Evolutionary conservation across 1,139 yeast genomes (phyloP), one percentile per base, ranked within the genome.

Genomic region (Debaryomyces nepalensis): DNA sequence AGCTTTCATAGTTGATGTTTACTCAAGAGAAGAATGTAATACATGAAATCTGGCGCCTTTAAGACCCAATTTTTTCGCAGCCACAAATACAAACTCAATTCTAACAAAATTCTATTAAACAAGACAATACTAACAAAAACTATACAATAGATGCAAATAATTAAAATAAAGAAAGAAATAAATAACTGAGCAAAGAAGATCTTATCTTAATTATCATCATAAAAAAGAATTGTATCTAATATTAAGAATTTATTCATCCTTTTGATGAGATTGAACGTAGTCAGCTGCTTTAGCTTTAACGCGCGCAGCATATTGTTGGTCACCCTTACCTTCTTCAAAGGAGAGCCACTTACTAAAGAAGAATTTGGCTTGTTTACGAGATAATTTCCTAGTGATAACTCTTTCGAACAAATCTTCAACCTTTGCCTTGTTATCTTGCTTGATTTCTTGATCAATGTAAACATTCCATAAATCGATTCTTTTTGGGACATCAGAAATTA

Each of bases 381-480:
- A 76, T 45, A 91, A 66, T 64, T 87, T 88, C 64, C 78, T 81
- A 19, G 70, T 56, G 43, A 80, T 62, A 5, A 86, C 89, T 61
- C 98, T 81, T 64, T 90, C 97, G 57, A 90, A 91, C 48, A 93
- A 71, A 21, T 79, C 84, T 58, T 84, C 93, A 30, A 82, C 84
- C 61, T 82, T 82, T 51, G 73, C 71, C 63, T 80, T 81, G 39
- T 81, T 81, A 40, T 65, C 72, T 23, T 55, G 53, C 64, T 87
- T 87, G 60, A 87, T 83, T 66, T 93, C 98, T 66, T 88, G 96
- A 64, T 93, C 99, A 51, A 91, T 79, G 64, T 90, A 90, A 34
- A 91, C 95, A 59, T 87, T 90, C 98, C 98, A 93, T 52, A 93
- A 68, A 64, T 93, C 99, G 46, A 88, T 81, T 66, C 96, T 81